These are phyloP conservation scores for Volvox africanus DNA, from an alignment of 139 green algal genomes.

Conservation along the genomic window DNA sequence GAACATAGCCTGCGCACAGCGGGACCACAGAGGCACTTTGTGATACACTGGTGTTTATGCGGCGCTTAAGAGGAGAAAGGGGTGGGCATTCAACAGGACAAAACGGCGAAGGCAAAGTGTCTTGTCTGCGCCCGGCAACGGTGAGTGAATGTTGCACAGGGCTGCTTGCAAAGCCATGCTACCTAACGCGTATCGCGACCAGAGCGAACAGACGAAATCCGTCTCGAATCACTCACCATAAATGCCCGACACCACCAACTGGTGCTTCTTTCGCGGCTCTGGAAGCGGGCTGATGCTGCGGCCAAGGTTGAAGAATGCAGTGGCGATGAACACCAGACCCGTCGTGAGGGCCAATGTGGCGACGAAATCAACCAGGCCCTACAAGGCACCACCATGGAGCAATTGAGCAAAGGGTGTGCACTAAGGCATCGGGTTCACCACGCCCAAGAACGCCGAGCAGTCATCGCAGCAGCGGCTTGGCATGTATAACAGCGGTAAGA, in stretches of 20 bases:
- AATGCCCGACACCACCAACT: slow-evolving; percentile 63
- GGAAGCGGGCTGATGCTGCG: slow-evolving; percentile 68
- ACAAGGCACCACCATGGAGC: not conserved
- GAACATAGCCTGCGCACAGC: slow-evolving; percentile 47
- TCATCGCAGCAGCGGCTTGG: too few relatives aligned
- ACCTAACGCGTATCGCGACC: too few relatives aligned
- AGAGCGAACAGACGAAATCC: too few relatives aligned
- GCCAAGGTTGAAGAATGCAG: slow-evolving; percentile 60
- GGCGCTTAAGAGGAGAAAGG: too few relatives aligned
- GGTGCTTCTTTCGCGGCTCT: slow-evolving; percentile 58
- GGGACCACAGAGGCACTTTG: not conserved
- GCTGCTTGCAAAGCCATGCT: too few relatives aligned
- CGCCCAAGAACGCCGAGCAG: too few relatives aligned
- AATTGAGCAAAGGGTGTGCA: too few relatives aligned
- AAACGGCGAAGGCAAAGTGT: too few relatives aligned
- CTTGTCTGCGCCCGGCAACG: too few relatives aligned
- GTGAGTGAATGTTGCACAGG: too few relatives aligned
- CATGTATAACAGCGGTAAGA: too few relatives aligned
- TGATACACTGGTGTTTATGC: not conserved
- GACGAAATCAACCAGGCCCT: slow-evolving; percentile 65
- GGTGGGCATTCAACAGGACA: too few relatives aligned
- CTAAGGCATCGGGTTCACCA: not conserved
- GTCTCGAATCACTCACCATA: slow-evolving; percentile 40
- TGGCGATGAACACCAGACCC: slow-evolving; percentile 63
- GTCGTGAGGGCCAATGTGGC: slow-evolving; percentile 53